A percentile compares a stretch with the other conserved stretches of the same genome.
Conservation (phyloP, 768 basidiomycete genomes). For the Pleurotus eryngii region DNA sequence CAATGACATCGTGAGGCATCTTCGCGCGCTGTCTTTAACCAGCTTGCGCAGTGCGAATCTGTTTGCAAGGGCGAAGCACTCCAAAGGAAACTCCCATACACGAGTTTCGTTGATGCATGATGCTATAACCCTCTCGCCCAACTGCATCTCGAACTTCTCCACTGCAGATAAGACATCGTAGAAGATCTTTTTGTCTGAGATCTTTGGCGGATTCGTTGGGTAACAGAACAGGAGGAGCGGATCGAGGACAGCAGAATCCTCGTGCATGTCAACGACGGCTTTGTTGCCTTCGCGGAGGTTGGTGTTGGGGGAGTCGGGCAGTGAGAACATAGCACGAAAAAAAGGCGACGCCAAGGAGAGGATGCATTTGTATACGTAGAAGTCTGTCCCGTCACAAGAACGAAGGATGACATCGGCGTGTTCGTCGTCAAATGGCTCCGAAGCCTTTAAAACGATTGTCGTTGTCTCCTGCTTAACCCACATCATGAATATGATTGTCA, state of each 20-base stretch:
- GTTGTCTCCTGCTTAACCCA: too few relatives aligned
- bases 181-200: background rate
- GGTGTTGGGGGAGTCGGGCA: background rate
- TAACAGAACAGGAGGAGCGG: background rate
- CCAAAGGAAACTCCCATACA: background rate
- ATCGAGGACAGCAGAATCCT: background rate
- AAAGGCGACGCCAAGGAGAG: background rate
- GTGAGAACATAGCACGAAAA: background rate
- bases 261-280: background rate
- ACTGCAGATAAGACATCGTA: background rate
- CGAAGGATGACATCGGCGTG: constrained; percentile 6
- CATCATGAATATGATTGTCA: too few relatives aligned
- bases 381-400: constrained; percentile 3
- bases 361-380: background rate
- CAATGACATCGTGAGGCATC: background rate
- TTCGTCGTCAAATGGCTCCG: background rate
- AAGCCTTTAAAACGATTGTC: background rate
- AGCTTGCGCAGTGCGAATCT: background rate
- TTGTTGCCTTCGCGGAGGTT: background rate
- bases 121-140: background rate
- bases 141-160: background rate
- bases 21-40: background rate
- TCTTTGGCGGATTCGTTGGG: background rate
- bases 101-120: background rate
- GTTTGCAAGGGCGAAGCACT: background rate